Evolutionary conservation across 331 rosid species (phyloP), one percentile per base, ranked within the genome.

Genomic region (Pyrus hybrid): DNA sequence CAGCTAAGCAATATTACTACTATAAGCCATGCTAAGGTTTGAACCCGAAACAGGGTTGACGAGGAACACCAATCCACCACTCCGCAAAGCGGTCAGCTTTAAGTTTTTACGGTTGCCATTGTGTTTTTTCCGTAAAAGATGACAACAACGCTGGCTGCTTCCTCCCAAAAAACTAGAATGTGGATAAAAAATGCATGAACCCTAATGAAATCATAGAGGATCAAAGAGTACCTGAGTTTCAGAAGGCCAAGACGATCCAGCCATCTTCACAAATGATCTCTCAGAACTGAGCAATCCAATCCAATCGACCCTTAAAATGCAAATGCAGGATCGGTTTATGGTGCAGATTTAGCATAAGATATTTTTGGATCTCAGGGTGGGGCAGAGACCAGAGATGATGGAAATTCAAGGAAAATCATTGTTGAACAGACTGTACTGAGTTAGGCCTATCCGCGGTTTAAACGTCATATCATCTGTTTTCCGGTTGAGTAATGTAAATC

Each of bases 221-320:
- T 53, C 61, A 63, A 16, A 63, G 65, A 53, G 74, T 82, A 87
- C 91, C 87, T 87, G 83, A 51, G 68, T 37, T 58, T 75, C 74
- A 22, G 84, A 82, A 17, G 91, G 91, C 91, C 91, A 87, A 5
- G 72, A 77, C 9, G 56, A 68, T n/a, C 22, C 69, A 45, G 77
- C 85, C 90, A 86, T 84, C 30, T 71, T 76, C 67, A 17, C 37
- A 8, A 41, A 41, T 30, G 51, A 21, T 30, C 47, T 71, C 21
- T 4, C 17, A 7, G 7, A 71, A 30, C 7, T 5, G 30, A 21
- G 14, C 25, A 57, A n/a, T 57, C 23, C 18, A 69, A 37, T 37
- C 13, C 45, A 37, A 51, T 51, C 57, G 57, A 51, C 21, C 57
- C 57, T 51, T 16, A 16, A 5, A 6, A 51, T 67, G 49, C 13